Percentiles rank a stretch among this genome's conserved stretches.
Evolutionary conservation across 768 basidiomycete species (phyloP).

Genomic region (Xerocomellus chrysenteron): DNA sequence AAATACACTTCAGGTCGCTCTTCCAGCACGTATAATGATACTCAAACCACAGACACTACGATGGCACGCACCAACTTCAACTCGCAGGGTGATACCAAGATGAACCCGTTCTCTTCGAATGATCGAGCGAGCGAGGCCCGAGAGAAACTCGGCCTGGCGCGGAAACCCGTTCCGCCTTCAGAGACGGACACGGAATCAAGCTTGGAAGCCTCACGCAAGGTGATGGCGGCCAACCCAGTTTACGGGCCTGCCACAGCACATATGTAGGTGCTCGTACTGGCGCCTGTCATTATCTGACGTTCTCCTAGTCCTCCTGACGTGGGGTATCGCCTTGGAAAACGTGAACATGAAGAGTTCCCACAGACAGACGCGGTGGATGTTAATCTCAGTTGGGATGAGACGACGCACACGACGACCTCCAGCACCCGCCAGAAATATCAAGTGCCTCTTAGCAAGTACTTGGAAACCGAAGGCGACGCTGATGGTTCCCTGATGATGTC

Average conservation of each 20-base stretch:
- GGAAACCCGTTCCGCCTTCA: neutral
- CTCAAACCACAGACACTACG: neutral
- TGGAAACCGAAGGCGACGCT: neutral
- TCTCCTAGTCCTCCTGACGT: neutral
- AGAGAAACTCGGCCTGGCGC: neutral
- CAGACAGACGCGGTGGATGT: neutral
- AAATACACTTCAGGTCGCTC: neutral
- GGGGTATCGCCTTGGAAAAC: neutral
- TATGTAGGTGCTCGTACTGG: constrained; percentile 4
- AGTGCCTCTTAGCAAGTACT: constrained; percentile 18
- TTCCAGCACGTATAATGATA: neutral
- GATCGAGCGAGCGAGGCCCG: neutral
- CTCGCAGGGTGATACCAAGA: neutral
- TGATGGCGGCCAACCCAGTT: neutral
- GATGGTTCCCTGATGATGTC: neutral
- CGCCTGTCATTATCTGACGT: neutral
- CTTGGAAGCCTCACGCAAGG: neutral
- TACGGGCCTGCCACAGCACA: neutral
- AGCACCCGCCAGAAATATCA: constrained; percentile 5
- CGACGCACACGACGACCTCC: neutral
- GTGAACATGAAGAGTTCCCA: neutral
- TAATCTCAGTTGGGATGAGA: constrained; percentile 3
- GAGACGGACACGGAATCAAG: neutral
- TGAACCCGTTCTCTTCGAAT: neutral
- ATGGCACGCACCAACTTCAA: neutral